Evolutionary conservation across 83 land plant genomes (phyloP), one percentile per base, ranked within the genome.

Genomic region (Larix sibirica): DNA sequence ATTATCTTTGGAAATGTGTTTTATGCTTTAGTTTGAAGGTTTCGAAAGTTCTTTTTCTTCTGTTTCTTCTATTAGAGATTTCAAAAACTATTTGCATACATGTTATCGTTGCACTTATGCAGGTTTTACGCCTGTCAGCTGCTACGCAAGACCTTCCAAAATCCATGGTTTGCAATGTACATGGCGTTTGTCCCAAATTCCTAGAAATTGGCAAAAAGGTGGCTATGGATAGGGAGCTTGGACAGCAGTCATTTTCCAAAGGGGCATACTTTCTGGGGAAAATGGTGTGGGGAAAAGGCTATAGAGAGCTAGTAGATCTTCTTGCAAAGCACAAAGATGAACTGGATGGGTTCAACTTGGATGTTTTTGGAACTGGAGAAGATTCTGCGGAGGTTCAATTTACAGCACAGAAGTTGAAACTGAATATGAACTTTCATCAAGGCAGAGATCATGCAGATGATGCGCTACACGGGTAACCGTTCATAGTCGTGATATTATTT

Each of bases 241-340:
- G 93, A 28, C 83, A 86, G 75, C 88, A 87, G 64, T 70, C 89
- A 38, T 97, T 97, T 77, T 91, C 96, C 9, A 90, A 96, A 80
- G 99, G 99, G 73, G 99, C 99, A 44, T 97, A 97, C 79, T 97
- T 92, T 74, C 64, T 97, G 40, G 99, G 99, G 79, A 97, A 97
- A 88, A 97, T 97, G 99, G 95, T 97, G 28, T 97, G 99, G 99
- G 98, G 97, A 23, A 97, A 97, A 83, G 99, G 99, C 7, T 97
- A 97, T 84, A 91, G 89, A 73, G 99, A 97, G 82, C 87, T 97
- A 63, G 91, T 97, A 47, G 98, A 97, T 87, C 93, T 97, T 86
- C 75, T 97, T 40, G 81, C 87, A 60, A 87, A 92, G 79, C 90
- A 94, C 85, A 97, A 95, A 80, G 80, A 85, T 33, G 94, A 92